Conservation (phyloP, 257 asterid genomes). For the Linderniella brevidens region DNA sequence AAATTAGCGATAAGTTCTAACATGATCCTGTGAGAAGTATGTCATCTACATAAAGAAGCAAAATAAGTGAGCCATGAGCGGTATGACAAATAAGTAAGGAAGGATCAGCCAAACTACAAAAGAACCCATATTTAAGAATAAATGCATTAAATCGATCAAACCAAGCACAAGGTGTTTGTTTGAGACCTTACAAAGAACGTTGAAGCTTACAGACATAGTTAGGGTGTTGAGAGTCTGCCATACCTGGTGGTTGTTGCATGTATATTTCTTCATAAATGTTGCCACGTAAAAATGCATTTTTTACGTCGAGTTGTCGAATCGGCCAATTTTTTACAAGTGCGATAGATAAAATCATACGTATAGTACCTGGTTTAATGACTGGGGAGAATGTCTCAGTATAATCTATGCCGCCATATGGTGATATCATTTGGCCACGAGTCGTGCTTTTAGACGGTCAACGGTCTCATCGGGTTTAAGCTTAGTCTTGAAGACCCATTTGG, state of each 20-base stretch:
- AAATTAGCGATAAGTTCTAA: neutral
- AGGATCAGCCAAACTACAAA: neutral
- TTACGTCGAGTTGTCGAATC: neutral
- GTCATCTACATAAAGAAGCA: neutral
- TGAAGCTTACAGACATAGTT: neutral
- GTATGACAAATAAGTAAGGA: neutral
- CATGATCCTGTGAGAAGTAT: neutral
- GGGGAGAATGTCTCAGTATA: neutral
- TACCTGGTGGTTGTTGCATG: neutral
- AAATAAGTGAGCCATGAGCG: neutral
- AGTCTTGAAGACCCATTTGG: constrained; percentile 1
- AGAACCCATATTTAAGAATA: neutral
- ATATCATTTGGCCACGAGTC: neutral
- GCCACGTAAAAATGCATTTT: neutral
- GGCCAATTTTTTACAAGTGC: neutral
- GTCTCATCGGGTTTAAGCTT: neutral
- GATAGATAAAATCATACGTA: neutral
- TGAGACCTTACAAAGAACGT: neutral
- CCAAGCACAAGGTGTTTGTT: neutral
- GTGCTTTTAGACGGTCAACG: neutral
- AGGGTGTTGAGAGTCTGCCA: neutral
- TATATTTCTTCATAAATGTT: neutral
- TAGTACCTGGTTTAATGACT: neutral
- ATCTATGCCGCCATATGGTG: neutral
- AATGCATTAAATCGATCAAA: neutral